Evolutionary conservation across 23 red algal species (phyloP), one percentile per base, ranked within the genome.

Genomic region (Gracilaria caudata): DNA sequence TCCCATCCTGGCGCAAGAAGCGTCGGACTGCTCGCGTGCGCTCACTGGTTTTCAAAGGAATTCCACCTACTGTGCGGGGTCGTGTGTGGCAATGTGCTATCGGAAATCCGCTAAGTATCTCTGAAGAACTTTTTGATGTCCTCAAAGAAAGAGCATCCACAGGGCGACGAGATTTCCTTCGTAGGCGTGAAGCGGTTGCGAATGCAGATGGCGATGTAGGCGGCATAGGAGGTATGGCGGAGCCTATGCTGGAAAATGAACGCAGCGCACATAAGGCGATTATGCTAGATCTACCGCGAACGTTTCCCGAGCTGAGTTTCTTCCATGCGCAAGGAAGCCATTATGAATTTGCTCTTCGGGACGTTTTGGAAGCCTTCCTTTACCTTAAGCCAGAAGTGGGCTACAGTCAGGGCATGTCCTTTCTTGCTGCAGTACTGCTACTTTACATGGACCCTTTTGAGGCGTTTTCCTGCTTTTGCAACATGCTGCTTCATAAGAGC

Each of bases 321-420:
- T 98, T 98, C 49, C 96, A 95, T 63, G 89, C 86, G 1, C 87
- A 88, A 40, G 92, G 85, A 70, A 92, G 91, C 21, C 92, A 93
- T 28, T 95, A 93, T 63, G 88, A 95, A 76, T 74, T 73, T 34
- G 79, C 86, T 49, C 64, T 98, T 7, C 87, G 92, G 0, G 91
- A 94, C 53, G 78, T 98, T 7, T 55, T 98, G 17, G 96, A 98
- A 89, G 96, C 96, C 16, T 98, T 94, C 60, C 71, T 91, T 13
- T 94, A 94, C 72, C 86, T 98, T n/a, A 90, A 93, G 51, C 96
- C 96, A 23, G 96, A 98, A 57, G 81, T 97, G 47, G 96, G 96
- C 16, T 98, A 98, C 54, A 93, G 92, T 45, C 96, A 98, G 86
- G 96, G 96, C 28, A 98, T 98, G 96, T 95, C 92, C 34, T 98